These are phyloP conservation scores for Melampsora medusae DNA, from an alignment of 1,284 basidiomycete genomes.

Conservation along the genomic window DNA sequence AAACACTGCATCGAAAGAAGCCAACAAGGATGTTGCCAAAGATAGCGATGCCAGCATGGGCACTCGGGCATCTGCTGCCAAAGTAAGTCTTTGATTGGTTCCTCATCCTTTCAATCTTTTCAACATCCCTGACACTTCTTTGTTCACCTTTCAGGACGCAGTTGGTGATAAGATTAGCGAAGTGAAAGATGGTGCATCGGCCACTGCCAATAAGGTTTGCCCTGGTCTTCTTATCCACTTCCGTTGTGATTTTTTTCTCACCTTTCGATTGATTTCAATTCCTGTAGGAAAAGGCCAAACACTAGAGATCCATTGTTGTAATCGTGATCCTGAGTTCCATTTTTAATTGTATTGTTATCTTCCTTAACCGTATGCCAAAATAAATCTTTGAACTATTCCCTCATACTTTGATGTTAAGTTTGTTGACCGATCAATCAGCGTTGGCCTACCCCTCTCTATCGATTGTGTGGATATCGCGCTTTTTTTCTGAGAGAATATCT, in stretches of 20 bases:
- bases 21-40: slow-evolving; percentile 50
- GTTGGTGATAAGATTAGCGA: slow-evolving; percentile 46
- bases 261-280: neutral
- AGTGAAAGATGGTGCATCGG: slow-evolving; percentile 44
- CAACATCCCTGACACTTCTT: neutral
- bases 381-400: too few relatives aligned
- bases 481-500: too few relatives aligned
- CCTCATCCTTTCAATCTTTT: neutral
- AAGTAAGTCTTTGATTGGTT: slow-evolving; percentile 23
- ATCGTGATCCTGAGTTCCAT: too few relatives aligned
- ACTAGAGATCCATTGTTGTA: neutral
- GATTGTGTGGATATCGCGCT: too few relatives aligned
- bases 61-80: slow-evolving; percentile 47
- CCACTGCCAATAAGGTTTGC: slow-evolving; percentile 34
- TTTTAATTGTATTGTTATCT: too few relatives aligned
- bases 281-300: neutral
- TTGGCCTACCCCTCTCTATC: too few relatives aligned
- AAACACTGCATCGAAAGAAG: slow-evolving; percentile 48
- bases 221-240: neutral
- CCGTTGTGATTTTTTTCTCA: neutral
- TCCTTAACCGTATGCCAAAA: too few relatives aligned
- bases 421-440: too few relatives aligned
- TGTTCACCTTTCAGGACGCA: slow-evolving; percentile 27
- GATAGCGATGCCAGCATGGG: slow-evolving; percentile 47
- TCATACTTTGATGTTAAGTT: too few relatives aligned